Percentiles rank a stretch among this genome's conserved stretches.
Evolutionary conservation across 2,329 filamentous ascomycete genomes (phyloP).

Genomic region (Verticillium klebahnii): DNA sequence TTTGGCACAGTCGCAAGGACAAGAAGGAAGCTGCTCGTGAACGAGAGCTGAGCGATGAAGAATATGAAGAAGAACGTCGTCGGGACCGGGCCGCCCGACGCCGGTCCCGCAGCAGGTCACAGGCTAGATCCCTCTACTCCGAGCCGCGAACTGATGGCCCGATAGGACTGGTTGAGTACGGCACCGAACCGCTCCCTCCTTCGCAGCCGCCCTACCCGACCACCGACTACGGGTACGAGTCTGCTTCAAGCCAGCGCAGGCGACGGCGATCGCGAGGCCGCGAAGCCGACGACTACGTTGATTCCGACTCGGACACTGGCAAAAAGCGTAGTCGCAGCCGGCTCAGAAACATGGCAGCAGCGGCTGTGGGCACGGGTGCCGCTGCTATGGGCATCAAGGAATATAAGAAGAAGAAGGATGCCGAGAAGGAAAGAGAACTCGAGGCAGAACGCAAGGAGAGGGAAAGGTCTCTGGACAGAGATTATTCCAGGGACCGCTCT

Average conservation of each 20-base stretch:
- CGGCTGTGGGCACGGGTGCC: slow-evolving; percentile 51
- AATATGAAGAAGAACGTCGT: slow-evolving; percentile 14
- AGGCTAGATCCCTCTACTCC: slow-evolving; percentile 43
- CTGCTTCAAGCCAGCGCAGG: slow-evolving; percentile 40
- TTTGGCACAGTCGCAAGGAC: slow-evolving; percentile 57
- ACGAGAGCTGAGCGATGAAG: slow-evolving; percentile 28
- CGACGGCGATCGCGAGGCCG: slow-evolving; percentile 31
- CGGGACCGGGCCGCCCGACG: slow-evolving; percentile 11
- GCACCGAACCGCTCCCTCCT: slow-evolving; percentile 49
- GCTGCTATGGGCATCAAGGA: slow-evolving; percentile 61
- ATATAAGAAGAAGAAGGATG: slow-evolving; percentile 45
- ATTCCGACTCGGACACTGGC: slow-evolving; percentile 26
- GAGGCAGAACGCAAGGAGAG: slow-evolving; percentile 16
- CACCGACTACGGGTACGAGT: slow-evolving; percentile 37
- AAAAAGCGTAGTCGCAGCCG: slow-evolving; percentile 50
- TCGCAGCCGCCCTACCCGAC: slow-evolving; percentile 28
- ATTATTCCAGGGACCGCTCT: slow-evolving; percentile 12
- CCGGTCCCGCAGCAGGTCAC: slow-evolving; percentile 45
- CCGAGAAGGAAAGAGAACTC: slow-evolving; percentile 34
- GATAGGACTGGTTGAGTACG: slow-evolving; percentile 66
- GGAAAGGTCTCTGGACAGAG: slow-evolving; percentile 11
- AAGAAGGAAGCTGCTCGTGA: slow-evolving; percentile 48
- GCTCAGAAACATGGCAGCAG: slow-evolving; percentile 50
- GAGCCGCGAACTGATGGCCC: slow-evolving; percentile 57
- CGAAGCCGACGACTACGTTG: slow-evolving; percentile 26